Conservation (phyloP, 345 rosid genomes). For the Xanthoceras sorbifolium region DNA sequence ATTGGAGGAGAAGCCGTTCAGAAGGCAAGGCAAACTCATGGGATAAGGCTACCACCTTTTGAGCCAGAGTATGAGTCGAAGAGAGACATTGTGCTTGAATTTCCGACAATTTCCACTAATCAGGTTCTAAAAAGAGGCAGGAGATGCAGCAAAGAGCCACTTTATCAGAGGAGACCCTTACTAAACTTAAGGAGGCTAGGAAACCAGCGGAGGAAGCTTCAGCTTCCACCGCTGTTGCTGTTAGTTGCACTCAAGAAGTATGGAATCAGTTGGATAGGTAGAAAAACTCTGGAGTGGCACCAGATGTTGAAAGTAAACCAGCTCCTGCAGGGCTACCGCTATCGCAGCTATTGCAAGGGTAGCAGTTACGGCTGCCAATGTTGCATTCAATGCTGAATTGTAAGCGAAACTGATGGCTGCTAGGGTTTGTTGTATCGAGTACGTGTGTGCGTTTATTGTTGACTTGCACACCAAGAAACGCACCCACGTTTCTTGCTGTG, state of each 20-base stretch:
- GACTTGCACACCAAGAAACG: too few relatives aligned
- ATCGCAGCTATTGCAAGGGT: conserved; percentile 97
- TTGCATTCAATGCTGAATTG: conserved; percentile 89
- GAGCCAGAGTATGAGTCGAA: too few relatives aligned
- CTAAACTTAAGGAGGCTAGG: conserved; percentile 67
- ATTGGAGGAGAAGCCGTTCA: too few relatives aligned
- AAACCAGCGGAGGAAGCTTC: conserved; percentile 85
- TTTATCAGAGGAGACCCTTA: conserved; percentile 64
- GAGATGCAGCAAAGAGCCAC: conserved; percentile 42
- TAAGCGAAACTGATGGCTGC: conserved; percentile 94
- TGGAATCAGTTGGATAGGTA: conserved; percentile 77
- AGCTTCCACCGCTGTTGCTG: conserved; percentile 73
- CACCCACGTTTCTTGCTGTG: too few relatives aligned
- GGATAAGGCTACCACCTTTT: too few relatives aligned
- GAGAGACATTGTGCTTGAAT: conserved; percentile 39
- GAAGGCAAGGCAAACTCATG: too few relatives aligned
- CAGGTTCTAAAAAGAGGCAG: conserved; percentile 35
- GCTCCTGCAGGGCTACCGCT: conserved; percentile 83
- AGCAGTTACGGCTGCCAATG: conserved; percentile 96
- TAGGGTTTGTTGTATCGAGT: too few relatives aligned
- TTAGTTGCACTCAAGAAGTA: conserved; percentile 61
- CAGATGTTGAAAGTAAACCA: conserved; percentile 66
- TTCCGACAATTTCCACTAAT: conserved; percentile 42
- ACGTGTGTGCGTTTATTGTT: too few relatives aligned
- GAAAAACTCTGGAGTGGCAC: conserved; percentile 48